Conservation (phyloP, 331 rosid genomes). For the Prunus yedoensis region DNA sequence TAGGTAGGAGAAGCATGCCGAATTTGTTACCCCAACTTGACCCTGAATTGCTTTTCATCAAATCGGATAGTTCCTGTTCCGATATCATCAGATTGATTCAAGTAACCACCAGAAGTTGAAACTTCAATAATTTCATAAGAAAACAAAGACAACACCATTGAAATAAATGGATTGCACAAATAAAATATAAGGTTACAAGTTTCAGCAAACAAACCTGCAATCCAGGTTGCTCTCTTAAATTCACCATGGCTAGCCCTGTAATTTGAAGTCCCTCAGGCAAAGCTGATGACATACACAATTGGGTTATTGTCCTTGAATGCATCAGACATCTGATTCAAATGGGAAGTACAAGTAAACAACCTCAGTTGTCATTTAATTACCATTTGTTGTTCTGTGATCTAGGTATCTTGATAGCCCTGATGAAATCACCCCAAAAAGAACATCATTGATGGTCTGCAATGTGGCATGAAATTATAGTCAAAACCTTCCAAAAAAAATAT, state of each 20-base stretch:
- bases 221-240: slow-evolving; percentile 65
- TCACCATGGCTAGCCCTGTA: slow-evolving; percentile 85
- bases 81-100: slow-evolving; percentile 20
- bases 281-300: slow-evolving; percentile 39
- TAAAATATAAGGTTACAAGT: background rate
- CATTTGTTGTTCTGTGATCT: slow-evolving; percentile 57
- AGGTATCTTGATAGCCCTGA: slow-evolving; percentile 74
- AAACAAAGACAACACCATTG: background rate
- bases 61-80: slow-evolving; percentile 48
- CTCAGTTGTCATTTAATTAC: slow-evolving; percentile 26
- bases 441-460: slow-evolving; percentile 82
- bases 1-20: slow-evolving; percentile 70
- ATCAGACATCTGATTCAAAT: background rate
- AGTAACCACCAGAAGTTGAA: background rate
- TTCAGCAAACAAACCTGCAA: slow-evolving; percentile 59
- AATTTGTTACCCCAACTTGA: slow-evolving; percentile 85
- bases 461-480: background rate
- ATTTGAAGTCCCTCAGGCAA: slow-evolving; percentile 64
- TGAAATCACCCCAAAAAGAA: slow-evolving; percentile 72
- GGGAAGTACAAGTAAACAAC: background rate
- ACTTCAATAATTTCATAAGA: background rate
- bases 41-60: slow-evolving; percentile 61
- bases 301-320: background rate
- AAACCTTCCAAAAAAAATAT: background rate
- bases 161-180: background rate